These are phyloP conservation scores for Trichomonascaceae sp. DNA, from an alignment of 1,139 yeast genomes.

Conservation along the genomic window DNA sequence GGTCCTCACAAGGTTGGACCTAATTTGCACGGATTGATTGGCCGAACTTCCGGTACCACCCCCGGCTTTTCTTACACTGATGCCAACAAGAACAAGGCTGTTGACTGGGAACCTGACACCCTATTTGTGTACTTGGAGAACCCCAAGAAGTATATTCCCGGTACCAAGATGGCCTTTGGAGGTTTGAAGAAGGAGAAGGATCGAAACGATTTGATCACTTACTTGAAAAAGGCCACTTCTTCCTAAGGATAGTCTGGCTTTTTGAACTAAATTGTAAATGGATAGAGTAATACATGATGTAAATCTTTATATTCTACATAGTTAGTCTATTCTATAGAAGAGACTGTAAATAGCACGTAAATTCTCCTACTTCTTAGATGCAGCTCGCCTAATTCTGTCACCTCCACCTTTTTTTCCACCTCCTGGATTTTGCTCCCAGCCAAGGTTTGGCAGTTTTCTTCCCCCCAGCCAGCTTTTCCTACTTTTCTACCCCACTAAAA, in stretches of 20 bases:
- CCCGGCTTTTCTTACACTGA: slow-evolving; percentile 94
- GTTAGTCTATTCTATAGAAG: too few species aligned
- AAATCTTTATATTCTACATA: too few species aligned
- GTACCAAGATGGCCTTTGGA: slow-evolving; percentile 99
- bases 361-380: too few species aligned
- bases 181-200: slow-evolving; percentile 99
- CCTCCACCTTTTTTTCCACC: not conserved
- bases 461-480: not conserved
- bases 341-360: too few species aligned
- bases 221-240: slow-evolving; percentile 76
- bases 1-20: slow-evolving; percentile 99
- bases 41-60: slow-evolving; percentile 89
- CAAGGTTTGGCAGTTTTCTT: not conserved
- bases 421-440: not conserved
- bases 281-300: not conserved
- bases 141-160: slow-evolving; percentile 99
- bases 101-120: slow-evolving; percentile 78
- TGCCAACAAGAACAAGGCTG: slow-evolving; percentile 96
- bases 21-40: slow-evolving; percentile 89
- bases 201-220: slow-evolving; percentile 93
- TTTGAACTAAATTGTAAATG: not conserved
- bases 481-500: not conserved
- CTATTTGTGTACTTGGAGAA: slow-evolving; percentile 94
- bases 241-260: too few species aligned
- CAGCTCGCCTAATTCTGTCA: too few species aligned